Evolutionary conservation across 1,139 yeast genomes (phyloP).

Genomic region (Candida tropicalis): DNA sequence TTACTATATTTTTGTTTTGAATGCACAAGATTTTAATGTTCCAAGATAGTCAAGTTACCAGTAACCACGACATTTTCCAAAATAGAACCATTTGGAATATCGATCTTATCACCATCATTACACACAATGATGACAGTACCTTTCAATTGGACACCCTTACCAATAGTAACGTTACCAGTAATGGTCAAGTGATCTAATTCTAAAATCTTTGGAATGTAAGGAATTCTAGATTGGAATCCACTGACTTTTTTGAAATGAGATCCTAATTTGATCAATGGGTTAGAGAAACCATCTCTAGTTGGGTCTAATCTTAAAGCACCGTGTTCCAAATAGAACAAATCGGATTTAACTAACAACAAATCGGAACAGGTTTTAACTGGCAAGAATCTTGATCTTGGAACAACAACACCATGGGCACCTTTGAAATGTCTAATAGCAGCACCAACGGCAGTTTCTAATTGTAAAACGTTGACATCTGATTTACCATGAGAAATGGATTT

Average conservation of each 20-base stretch:
- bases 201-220: constrained; percentile 94
- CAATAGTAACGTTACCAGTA: constrained; percentile 93
- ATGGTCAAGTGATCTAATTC: constrained; percentile 97
- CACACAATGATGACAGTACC: constrained; percentile 98
- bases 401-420: constrained; percentile 97
- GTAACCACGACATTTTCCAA: constrained; percentile 96
- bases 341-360: constrained; percentile 92
- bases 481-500: constrained; percentile 81
- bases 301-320: constrained; percentile 89
- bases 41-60: constrained; percentile 93
- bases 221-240: constrained; percentile 85
- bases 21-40: constrained; percentile 55
- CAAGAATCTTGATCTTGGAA: constrained; percentile 95
- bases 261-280: constrained; percentile 94
- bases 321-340: constrained; percentile 85
- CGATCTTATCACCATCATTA: constrained; percentile 95
- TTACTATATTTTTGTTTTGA: background rate
- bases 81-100: constrained; percentile 93
- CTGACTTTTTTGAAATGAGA: constrained; percentile 95
- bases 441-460: constrained; percentile 98
- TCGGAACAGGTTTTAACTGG: constrained; percentile 98
- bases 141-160: constrained; percentile 87
- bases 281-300: constrained; percentile 80
- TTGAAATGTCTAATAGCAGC: constrained; percentile 97
- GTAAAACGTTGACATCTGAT: constrained; percentile 81